Base-by-base conservation (phyloP, 306 rosid species). In the Begonia peltatifolia region DNA sequence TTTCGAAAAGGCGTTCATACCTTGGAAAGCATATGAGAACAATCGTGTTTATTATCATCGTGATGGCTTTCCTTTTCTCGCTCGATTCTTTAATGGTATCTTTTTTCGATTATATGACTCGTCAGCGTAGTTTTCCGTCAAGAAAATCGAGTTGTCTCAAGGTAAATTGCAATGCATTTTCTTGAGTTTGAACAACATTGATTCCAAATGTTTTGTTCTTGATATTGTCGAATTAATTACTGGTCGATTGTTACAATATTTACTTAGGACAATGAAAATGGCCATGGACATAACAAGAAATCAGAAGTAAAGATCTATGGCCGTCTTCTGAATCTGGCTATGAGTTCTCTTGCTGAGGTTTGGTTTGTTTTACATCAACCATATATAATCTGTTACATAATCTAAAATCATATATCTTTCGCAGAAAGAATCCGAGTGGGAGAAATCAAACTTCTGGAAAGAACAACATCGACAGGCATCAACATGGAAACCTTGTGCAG, bases 401-500 rank as follows among this genome's bases (percentile, higher is more conserved):
- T 23, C 13, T 38, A n/a, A 43, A 2, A 41, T 53, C 14, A 49
- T 14, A 18, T 10, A 50, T 56, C 14, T 9, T 35, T 49, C 12
- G 3, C 49, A 23, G 97, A 79, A 62, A 57, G 95, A 83, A 63
- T 66, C 76, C 57, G 76, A 78, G 76, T 87, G 63, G 61, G 92
- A 74, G 55, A 49, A 84, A 14, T 79, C 84, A 41, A 73, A 48
- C 56, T 61, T 83, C 61, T 83, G 95, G 99, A 57, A 50, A 53
- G 92, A 85, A 59, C 88, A 87, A 48, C 61, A 67, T 73, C 59
- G 60, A 18, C 73, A 63, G 35, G 82, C 74, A 41, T 65, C 92
- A 65, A 60, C 62, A 41, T 80, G 97, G 97, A 68, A 78, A 79
- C 95, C 95, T 36, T 85, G 95, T 55, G 84, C 87, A 11, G 84